Base-by-base conservation (phyloP, 345 rosid species). In the Cardiospermum halicacabum region DNA sequence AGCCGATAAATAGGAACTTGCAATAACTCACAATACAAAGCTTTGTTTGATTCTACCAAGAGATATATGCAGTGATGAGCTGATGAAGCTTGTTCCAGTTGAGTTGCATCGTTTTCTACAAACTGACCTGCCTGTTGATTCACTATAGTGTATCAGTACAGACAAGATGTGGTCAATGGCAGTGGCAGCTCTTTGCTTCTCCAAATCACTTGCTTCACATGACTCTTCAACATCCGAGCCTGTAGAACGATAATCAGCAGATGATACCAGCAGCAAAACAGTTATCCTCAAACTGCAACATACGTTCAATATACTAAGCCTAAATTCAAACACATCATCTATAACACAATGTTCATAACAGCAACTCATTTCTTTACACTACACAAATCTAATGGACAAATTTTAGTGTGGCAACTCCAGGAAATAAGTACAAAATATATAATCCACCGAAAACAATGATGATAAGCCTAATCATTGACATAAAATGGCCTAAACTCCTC, bases 31-130 rank as follows among this genome's bases (percentile, higher is more conserved):
- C 97, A 94, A 81, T 89, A 94, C 89, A 83, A 91, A 94, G 82
- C 97, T 94, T 82, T 94, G 99, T 83, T 84, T 94, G 96, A 94
- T 91, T 94, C 99, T 94, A 91, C 99, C 91, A 34, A 94, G 99
- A 80, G 97, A 87, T 70, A 91, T 80, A 82, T 75, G 78, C 77
- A 89, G 62, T 12, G 93, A 84, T 25, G 97, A 87, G 67, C 76
- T 85, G 68, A 87, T 69, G 62, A 72, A 81, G 50, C 78, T 81
- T 4, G 74, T 26, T 7, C 74, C 84, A 15, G 80, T 78, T 42
- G 70, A 71, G 70, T 72, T 51, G 76, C 76, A 67, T 62, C 94
- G 72, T 76, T 81, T 80, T 55, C 78, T 88, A 51, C 87, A 80
- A 5, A 90, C 92, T 76, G 78, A 61, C 83, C 82, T 80, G 30